A percentile compares a stretch with the other conserved stretches of the same genome.
These are phyloP conservation scores for Ophiostoma populinum DNA, from an alignment of 2,329 filamentous ascomycete species.

Conservation along the genomic window DNA sequence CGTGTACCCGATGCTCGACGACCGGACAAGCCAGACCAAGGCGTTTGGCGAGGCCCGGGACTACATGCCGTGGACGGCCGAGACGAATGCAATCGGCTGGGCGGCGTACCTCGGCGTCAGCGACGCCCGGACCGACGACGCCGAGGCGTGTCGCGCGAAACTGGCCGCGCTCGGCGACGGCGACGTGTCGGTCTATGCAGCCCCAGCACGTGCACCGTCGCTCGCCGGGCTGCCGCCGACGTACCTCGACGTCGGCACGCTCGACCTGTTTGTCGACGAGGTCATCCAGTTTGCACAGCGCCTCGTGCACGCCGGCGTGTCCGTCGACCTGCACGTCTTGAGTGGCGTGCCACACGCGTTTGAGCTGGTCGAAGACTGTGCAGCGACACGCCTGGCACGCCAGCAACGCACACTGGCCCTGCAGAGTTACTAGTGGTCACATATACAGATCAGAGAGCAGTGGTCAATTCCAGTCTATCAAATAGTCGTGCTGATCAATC, in stretches of 20 bases:
- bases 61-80: conserved; percentile 13
- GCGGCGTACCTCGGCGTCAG: conserved; percentile 13
- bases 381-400: too few relatives aligned
- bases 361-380: too few relatives aligned
- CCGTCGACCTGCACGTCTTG: conserved; percentile 20
- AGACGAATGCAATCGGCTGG: conserved; percentile 14
- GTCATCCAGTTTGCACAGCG: conserved; percentile 16
- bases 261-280: conserved; percentile 23
- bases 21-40: conserved; percentile 12
- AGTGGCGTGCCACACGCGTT: conserved; percentile 23
- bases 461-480: too few relatives aligned
- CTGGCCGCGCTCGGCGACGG: too few relatives aligned
- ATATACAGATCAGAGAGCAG: too few relatives aligned
- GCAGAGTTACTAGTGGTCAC: too few relatives aligned
- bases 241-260: conserved; percentile 22
- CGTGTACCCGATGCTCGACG: conserved; percentile 22
- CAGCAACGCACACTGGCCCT: too few relatives aligned
- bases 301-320: conserved; percentile 17
- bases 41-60: conserved; percentile 11
- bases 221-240: conserved; percentile 18
- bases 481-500: too few relatives aligned
- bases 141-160: conserved; percentile 1
- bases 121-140: conserved; percentile 3
- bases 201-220: not conserved
- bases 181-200: too few relatives aligned